Base-by-base conservation (phyloP, 1,284 basidiomycete species). In the Heterobasidion irregulare region DNA sequence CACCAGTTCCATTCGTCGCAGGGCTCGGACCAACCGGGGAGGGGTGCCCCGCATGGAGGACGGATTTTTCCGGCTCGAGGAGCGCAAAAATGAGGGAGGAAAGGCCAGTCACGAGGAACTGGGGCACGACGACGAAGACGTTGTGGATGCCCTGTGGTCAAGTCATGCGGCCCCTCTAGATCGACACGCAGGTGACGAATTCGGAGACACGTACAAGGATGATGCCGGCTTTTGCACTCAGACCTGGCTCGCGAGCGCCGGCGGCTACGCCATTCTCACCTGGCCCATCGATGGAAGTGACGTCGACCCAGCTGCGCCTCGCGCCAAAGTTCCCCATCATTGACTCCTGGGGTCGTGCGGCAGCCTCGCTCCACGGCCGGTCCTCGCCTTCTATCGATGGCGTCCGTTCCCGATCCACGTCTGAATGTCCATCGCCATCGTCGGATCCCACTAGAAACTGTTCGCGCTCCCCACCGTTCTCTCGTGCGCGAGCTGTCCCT, bases 61-160 rank as follows among this genome's bases (percentile, higher is more conserved):
- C 74, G n/a, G 74, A 73, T 57, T 76, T 79, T 19, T 71, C 64
- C 1, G 80, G 77, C 57, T 90, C 87, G 50, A 87, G 80, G 12
- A 88, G 60, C 15, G 84, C 82, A 64, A 89, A 88, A 43, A 88
- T 72, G 50, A 88, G 68, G 8, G 85, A 78, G 4, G 86, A 79
- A 13, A 89, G 63, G 10, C 78, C 86, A 0, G 82, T 85, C 50
- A 87, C 79, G 35, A 89, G 72, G 65, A 89, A 86, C 60, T 89
- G 86, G 3, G 83, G 87, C 15, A 88, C 73, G 53, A 96, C 94
- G 60, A 96, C 76, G 66, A 90, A 94, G 53, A 96, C 79, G 63
- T 95, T 97, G 68, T 95, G 92, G 55, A 95, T 94, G 41, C 92
- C 92, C 89, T 91, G 59, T 35, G 15, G 54, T 19, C 7, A 32